phyloP scores from a whole-genome alignment of 202 grass and related monocot genomes.

The Eragrostis tef region DNA sequence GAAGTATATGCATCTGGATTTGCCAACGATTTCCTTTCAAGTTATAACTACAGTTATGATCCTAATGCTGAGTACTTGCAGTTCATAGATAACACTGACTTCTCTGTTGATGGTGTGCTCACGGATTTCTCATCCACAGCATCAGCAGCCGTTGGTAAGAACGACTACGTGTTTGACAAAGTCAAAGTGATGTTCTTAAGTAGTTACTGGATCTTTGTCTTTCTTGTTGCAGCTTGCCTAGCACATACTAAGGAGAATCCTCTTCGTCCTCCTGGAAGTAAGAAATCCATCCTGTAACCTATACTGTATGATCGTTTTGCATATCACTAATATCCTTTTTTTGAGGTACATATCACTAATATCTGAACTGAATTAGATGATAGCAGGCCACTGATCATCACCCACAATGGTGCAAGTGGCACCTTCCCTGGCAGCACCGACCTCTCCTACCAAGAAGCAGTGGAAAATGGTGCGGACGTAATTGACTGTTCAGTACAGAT shows the following conservation, averaged over 20 bases:
- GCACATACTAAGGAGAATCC: slow-evolving; percentile 59
- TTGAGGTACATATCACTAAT: slow-evolving; percentile 24
- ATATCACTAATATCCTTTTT: too few species aligned
- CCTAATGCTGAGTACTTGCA: slow-evolving; percentile 74
- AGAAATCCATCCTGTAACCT: slow-evolving; percentile 4
- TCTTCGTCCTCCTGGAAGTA: slow-evolving; percentile 56
- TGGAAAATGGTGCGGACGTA: slow-evolving; percentile 74
- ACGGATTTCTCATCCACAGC: slow-evolving; percentile 89
- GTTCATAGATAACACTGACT: slow-evolving; percentile 77
- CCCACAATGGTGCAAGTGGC: slow-evolving; percentile 84
- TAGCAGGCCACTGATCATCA: slow-evolving; percentile 68
- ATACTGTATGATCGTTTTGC: neutral
- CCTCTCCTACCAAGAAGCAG: slow-evolving; percentile 72
- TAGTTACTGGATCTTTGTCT: too few species aligned
- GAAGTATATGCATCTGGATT: slow-evolving; percentile 76
- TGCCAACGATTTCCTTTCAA: slow-evolving; percentile 65
- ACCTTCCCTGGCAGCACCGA: slow-evolving; percentile 77
- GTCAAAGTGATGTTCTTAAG: too few species aligned
- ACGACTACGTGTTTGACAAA: slow-evolving; percentile 16
- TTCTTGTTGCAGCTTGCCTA: slow-evolving; percentile 74
- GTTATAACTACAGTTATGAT: slow-evolving; percentile 90
- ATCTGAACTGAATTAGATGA: neutral
- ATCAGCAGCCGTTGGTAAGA: slow-evolving; percentile 77
- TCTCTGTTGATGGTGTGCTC: slow-evolving; percentile 76
- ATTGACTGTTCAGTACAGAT: slow-evolving; percentile 84